Percentiles rank a stretch among this genome's conserved stretches.
phyloP scores from a whole-genome alignment of 2,329 filamentous ascomycete species.

The Phyllosticta capitalensis region DNA sequence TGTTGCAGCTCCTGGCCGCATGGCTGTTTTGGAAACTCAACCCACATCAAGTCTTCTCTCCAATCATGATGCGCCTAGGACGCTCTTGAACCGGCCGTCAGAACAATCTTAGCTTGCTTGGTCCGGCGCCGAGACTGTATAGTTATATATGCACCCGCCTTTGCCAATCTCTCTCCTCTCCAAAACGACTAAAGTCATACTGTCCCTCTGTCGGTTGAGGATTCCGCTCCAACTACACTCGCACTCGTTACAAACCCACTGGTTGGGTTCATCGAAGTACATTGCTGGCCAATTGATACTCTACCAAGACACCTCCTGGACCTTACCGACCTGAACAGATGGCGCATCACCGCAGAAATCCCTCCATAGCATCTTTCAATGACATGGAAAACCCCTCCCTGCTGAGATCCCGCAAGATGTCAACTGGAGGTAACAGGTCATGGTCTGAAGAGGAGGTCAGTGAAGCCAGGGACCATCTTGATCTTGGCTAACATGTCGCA shows the following conservation, averaged over 20 bases:
- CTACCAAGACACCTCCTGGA: slow-evolving; percentile 17
- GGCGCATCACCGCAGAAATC: slow-evolving; percentile 25
- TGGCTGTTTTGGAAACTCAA: slow-evolving; percentile 34
- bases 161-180: slow-evolving; percentile 19
- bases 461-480: neutral
- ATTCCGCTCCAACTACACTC: neutral
- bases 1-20: slow-evolving; percentile 18
- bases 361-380: slow-evolving; percentile 28
- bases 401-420: slow-evolving; percentile 41
- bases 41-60: slow-evolving; percentile 30
- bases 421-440: slow-evolving; percentile 66
- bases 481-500: slow-evolving; percentile 31
- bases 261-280: slow-evolving; percentile 44
- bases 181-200: slow-evolving; percentile 22
- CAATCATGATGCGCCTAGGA: slow-evolving; percentile 26
- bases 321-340: neutral
- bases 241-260: slow-evolving; percentile 43
- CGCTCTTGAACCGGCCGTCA: slow-evolving; percentile 8
- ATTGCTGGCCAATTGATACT: slow-evolving; percentile 33
- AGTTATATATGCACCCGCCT: slow-evolving; percentile 14
- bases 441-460: slow-evolving; percentile 81
- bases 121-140: slow-evolving; percentile 18
- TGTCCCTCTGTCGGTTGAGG: neutral
- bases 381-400: slow-evolving; percentile 33
- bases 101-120: slow-evolving; percentile 27